A percentile compares a stretch with the other conserved stretches of the same genome.
These are phyloP conservation scores for Lipomyces orientalis DNA, from an alignment of 805 yeast species.

Conservation along the genomic window DNA sequence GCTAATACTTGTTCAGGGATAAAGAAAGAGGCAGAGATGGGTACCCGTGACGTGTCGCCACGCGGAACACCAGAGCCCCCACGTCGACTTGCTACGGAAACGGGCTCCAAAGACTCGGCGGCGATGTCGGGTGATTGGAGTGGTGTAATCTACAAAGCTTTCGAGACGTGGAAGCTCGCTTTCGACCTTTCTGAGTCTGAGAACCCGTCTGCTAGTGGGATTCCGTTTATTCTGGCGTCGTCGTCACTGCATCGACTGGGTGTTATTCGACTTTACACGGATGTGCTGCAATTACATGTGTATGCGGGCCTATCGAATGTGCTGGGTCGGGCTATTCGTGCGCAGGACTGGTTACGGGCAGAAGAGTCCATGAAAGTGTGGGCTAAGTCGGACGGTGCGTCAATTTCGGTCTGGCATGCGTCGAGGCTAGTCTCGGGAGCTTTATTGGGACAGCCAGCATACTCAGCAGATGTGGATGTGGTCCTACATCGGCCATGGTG, in stretches of 20 bases:
- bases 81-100: background rate
- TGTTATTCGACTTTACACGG: slow-evolving; percentile 40
- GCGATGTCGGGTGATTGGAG: slow-evolving; percentile 42
- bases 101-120: slow-evolving; percentile 19
- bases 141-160: slow-evolving; percentile 39
- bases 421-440: slow-evolving; percentile 33
- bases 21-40: slow-evolving; percentile 16
- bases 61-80: background rate
- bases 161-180: slow-evolving; percentile 35
- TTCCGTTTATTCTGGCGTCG: slow-evolving; percentile 38
- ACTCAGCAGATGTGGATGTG: slow-evolving; percentile 37
- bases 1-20: slow-evolving; percentile 7
- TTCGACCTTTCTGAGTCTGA: slow-evolving; percentile 32
- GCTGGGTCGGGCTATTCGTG: slow-evolving; percentile 32
- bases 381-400: slow-evolving; percentile 39
- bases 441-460: slow-evolving; percentile 36
- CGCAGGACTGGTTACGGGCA: slow-evolving; percentile 37
- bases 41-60: background rate
- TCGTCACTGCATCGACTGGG: slow-evolving; percentile 41
- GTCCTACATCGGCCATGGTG: slow-evolving; percentile 43
- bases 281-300: slow-evolving; percentile 38
- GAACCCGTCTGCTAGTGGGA: slow-evolving; percentile 31
- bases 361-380: slow-evolving; percentile 38
- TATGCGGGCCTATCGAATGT: slow-evolving; percentile 38
- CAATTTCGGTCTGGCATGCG: slow-evolving; percentile 43